phyloP scores from a whole-genome alignment of 2,329 filamentous ascomycete genomes.

The Aspergillus sp. region DNA sequence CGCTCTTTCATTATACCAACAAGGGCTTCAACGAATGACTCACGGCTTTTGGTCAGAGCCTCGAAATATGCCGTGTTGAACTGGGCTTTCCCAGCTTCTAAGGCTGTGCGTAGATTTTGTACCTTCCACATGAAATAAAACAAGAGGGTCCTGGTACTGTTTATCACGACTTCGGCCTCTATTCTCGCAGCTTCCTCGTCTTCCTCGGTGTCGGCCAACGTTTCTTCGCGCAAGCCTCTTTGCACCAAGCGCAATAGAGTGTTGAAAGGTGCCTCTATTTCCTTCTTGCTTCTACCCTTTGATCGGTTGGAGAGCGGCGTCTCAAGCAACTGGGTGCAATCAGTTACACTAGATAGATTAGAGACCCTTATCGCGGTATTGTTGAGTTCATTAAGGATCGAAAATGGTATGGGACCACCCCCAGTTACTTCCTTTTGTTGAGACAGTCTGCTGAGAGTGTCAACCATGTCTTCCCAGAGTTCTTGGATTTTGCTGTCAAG shows the following conservation, averaged over 20 bases:
- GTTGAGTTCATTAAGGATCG: conserved; percentile 67
- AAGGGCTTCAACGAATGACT: conserved; percentile 52
- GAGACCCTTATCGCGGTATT: conserved; percentile 76
- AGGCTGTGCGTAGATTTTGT: conserved; percentile 56
- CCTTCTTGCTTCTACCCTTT: conserved; percentile 42
- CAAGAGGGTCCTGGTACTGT: conserved; percentile 72
- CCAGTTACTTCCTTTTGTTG: conserved; percentile 69
- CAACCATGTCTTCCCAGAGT: conserved; percentile 82
- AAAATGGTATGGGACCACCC: conserved; percentile 67
- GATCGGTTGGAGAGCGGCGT: conserved; percentile 38
- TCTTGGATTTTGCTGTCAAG: conserved; percentile 76
- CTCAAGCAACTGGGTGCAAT: conserved; percentile 76
- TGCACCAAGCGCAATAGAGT: conserved; percentile 71
- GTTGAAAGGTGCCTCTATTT: conserved; percentile 53
- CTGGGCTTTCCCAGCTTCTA: conserved; percentile 55
- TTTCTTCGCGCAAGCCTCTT: conserved; percentile 63
- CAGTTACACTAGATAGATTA: conserved; percentile 75
- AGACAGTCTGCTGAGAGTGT: conserved; percentile 69
- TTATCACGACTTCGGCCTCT: conserved; percentile 75
- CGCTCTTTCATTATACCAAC: conserved; percentile 51
- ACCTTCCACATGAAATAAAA: conserved; percentile 98
- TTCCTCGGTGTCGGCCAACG: conserved; percentile 30
- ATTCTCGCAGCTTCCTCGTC: conserved; percentile 71
- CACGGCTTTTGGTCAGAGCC: conserved; percentile 63
- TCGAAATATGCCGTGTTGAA: conserved; percentile 66